Evolutionary conservation across 805 yeast genomes (phyloP).

Genomic region (Candida montana): DNA sequence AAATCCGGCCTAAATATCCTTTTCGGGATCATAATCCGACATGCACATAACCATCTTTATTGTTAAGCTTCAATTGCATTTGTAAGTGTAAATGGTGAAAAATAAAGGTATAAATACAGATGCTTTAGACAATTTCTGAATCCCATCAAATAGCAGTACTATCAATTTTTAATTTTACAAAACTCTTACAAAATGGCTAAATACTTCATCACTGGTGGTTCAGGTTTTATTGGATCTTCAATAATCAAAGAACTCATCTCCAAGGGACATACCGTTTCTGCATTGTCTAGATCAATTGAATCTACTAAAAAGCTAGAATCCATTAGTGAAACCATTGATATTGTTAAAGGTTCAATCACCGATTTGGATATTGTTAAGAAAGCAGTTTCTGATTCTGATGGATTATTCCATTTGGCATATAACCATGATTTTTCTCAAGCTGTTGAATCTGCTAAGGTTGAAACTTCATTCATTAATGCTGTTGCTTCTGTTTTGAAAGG

Average conservation of each 20-base stretch:
- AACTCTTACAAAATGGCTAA: too few relatives aligned
- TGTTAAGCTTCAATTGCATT: too few relatives aligned
- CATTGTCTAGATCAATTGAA: slow-evolving; percentile 28
- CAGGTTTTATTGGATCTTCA: slow-evolving; percentile 30
- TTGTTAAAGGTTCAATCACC: slow-evolving; percentile 27
- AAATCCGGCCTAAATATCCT: too few relatives aligned
- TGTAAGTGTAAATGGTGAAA: too few relatives aligned
- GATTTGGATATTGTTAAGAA: slow-evolving; percentile 25
- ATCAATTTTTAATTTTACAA: too few relatives aligned
- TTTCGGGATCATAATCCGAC: too few relatives aligned
- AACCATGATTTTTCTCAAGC: not conserved
- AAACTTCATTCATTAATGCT: not conserved
- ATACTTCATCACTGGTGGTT: slow-evolving; percentile 32
- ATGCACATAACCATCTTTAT: too few relatives aligned
- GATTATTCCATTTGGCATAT: slow-evolving; percentile 14
- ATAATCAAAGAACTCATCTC: slow-evolving; percentile 21
- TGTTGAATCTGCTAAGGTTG: not conserved
- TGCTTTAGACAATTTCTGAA: too few relatives aligned
- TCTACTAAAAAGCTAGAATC: slow-evolving; percentile 24
- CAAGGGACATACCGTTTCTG: slow-evolving; percentile 28
- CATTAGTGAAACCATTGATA: slow-evolving; percentile 20
- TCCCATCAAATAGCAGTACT: too few relatives aligned
- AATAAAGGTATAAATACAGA: too few relatives aligned
- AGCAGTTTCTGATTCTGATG: slow-evolving; percentile 28
- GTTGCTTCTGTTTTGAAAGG: not conserved